Evolutionary conservation across 208 protist genomes (phyloP).

Genomic region (Crithidia bombi): DNA sequence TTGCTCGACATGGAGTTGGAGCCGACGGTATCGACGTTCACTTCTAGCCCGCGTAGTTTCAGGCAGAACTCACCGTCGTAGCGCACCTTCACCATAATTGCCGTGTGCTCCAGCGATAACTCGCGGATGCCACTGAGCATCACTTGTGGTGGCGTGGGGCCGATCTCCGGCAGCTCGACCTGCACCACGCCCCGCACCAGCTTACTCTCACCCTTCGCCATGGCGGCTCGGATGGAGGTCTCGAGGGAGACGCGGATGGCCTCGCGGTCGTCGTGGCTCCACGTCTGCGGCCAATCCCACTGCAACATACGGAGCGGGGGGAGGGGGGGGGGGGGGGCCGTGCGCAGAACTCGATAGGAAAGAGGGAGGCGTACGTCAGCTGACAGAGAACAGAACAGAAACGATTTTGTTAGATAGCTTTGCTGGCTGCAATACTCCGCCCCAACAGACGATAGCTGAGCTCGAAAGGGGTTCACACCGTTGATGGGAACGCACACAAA

Average conservation of each 20-base stretch:
- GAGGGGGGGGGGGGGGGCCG: too few relatives aligned
- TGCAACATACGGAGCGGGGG: constrained; percentile 89
- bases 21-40: constrained; percentile 87
- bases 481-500: too few relatives aligned
- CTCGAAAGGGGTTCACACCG: too few relatives aligned
- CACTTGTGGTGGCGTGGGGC: constrained; percentile 73
- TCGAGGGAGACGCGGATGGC: constrained; percentile 75
- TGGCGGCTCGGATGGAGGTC: constrained; percentile 67
- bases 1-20: constrained; percentile 48
- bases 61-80: constrained; percentile 85
- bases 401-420: too few relatives aligned
- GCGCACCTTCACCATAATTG: constrained; percentile 81
- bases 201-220: constrained; percentile 64
- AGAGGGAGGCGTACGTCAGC: too few relatives aligned
- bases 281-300: constrained; percentile 85
- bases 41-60: constrained; percentile 75
- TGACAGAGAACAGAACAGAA: too few relatives aligned
- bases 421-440: too few relatives aligned
- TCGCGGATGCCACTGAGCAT: constrained; percentile 75
- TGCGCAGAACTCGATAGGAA: too few relatives aligned
- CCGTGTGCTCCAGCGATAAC: constrained; percentile 77
- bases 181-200: constrained; percentile 79
- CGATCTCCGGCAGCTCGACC: constrained; percentile 78
- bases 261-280: constrained; percentile 67
- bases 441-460: too few relatives aligned